A percentile compares a stretch with the other conserved stretches of the same genome.
Evolutionary conservation across 192 early-diverging fungal genomes (phyloP).

Genomic region (Diversispora epigaea): DNA sequence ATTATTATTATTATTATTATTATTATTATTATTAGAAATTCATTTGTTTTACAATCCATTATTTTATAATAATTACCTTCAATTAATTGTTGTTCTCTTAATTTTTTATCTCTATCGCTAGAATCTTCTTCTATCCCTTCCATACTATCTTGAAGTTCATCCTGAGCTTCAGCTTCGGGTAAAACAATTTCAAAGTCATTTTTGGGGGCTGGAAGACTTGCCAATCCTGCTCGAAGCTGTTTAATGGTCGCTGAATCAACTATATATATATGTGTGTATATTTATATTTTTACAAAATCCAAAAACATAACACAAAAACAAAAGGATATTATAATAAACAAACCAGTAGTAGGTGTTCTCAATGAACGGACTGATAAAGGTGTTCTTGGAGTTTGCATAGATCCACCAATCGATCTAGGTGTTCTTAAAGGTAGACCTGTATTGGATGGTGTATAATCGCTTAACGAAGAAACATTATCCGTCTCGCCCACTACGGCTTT

Average conservation of each 20-base stretch:
- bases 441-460: constrained; percentile 65
- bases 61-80: constrained; percentile 43
- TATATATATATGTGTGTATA: neutral
- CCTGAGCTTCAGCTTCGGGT: constrained; percentile 63
- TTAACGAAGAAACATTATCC: constrained; percentile 61
- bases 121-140: constrained; percentile 65
- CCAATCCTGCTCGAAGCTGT: constrained; percentile 69
- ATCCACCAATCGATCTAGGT: constrained; percentile 50
- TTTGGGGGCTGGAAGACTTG: constrained; percentile 77
- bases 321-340: neutral
- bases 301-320: neutral
- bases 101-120: constrained; percentile 62
- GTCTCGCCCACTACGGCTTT: constrained; percentile 66
- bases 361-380: constrained; percentile 37
- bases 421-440: constrained; percentile 60
- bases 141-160: constrained; percentile 26
- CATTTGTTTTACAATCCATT: too few species aligned
- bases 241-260: constrained; percentile 38
- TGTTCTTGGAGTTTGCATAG: constrained; percentile 43
- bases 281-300: neutral
- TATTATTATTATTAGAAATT: neutral
- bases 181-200: constrained; percentile 92
- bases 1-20: neutral
- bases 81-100: constrained; percentile 48
- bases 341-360: constrained; percentile 39